Conservation (phyloP, 1,284 basidiomycete species). For the Kalmanozyma brasiliensis region DNA sequence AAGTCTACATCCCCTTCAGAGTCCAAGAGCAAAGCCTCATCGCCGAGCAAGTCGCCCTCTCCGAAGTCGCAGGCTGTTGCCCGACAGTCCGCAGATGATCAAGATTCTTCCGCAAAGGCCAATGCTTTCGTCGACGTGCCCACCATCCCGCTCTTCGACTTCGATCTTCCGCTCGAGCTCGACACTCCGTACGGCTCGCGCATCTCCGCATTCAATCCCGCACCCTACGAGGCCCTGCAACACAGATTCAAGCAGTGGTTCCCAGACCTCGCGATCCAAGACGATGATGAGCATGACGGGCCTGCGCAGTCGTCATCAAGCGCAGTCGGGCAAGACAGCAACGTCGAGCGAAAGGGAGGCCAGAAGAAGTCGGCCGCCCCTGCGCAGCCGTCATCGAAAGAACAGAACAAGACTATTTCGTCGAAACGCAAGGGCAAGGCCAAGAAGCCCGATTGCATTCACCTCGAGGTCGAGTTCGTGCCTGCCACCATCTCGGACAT, state of each 20-base stretch:
- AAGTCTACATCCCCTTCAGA: no score
- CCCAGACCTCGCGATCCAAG: conserved; percentile 9
- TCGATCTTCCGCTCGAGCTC: conserved; percentile 37
- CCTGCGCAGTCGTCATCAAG: not conserved
- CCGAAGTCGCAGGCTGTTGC: not conserved
- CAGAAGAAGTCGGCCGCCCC: not conserved
- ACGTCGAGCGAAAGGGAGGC: not conserved
- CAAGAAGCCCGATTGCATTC: conserved; percentile 11
- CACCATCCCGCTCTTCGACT: conserved; percentile 44
- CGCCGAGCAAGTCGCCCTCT: not conserved
- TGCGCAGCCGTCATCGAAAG: not conserved
- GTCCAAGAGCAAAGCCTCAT: no score
- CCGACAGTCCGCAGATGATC: not conserved
- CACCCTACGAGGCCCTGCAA: conserved; percentile 13
- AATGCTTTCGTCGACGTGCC: conserved; percentile 1
- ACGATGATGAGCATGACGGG: not conserved
- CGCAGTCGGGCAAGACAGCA: conserved; percentile 2
- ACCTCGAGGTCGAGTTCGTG: conserved; percentile 41
- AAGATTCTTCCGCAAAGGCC: not conserved
- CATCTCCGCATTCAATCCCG: conserved; percentile 29
- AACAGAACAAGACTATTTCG: not conserved
- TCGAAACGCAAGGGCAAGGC: conserved; percentile 16
- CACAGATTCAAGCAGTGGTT: conserved; percentile 22
- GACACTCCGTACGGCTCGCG: conserved; percentile 11
- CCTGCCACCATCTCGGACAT: conserved; percentile 7